Conservation (phyloP, 169 alveolate genomes). For the Fabrea salina region DNA sequence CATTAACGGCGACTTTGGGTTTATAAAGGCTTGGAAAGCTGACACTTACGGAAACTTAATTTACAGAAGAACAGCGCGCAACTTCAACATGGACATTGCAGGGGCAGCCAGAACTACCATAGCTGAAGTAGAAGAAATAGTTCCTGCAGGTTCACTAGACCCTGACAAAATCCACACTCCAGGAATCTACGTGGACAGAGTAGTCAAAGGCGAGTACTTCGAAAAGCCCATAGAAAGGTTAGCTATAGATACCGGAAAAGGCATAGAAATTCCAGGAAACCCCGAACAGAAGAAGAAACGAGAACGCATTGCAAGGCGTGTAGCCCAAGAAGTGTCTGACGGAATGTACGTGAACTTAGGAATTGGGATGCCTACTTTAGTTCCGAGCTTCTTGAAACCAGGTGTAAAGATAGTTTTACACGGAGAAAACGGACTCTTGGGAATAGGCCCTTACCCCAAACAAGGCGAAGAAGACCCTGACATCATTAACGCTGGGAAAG, state of each 20-base stretch:
- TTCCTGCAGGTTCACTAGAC: conserved; percentile 48
- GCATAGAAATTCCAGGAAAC: background rate
- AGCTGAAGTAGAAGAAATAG: conserved; percentile 74
- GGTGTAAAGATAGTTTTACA: conserved; percentile 45
- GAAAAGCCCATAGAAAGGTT: conserved; percentile 31
- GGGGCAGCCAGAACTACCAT: conserved; percentile 50
- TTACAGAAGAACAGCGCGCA: conserved; percentile 57
- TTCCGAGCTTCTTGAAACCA: conserved; percentile 39
- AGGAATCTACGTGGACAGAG: conserved; percentile 57
- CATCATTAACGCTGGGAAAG: conserved; percentile 68
- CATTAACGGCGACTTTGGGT: conserved; percentile 53
- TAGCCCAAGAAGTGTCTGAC: conserved; percentile 55
- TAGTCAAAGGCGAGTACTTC: conserved; percentile 19
- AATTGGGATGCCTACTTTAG: conserved; percentile 69
- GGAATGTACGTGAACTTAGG: conserved; percentile 73
- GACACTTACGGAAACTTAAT: conserved; percentile 61
- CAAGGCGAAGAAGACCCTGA: conserved; percentile 58
- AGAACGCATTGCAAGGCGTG: conserved; percentile 60
- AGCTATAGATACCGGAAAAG: conserved; percentile 29
- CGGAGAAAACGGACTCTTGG: conserved; percentile 71
- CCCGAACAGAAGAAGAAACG: conserved; percentile 33
- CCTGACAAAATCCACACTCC: conserved; percentile 69
- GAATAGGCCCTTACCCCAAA: conserved; percentile 68
- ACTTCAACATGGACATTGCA: conserved; percentile 63
- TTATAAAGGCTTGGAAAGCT: conserved; percentile 68